A percentile compares a stretch with the other conserved stretches of the same genome.
phyloP scores from a whole-genome alignment of 2,329 filamentous ascomycete genomes.

The Aspergillus ustus region DNA sequence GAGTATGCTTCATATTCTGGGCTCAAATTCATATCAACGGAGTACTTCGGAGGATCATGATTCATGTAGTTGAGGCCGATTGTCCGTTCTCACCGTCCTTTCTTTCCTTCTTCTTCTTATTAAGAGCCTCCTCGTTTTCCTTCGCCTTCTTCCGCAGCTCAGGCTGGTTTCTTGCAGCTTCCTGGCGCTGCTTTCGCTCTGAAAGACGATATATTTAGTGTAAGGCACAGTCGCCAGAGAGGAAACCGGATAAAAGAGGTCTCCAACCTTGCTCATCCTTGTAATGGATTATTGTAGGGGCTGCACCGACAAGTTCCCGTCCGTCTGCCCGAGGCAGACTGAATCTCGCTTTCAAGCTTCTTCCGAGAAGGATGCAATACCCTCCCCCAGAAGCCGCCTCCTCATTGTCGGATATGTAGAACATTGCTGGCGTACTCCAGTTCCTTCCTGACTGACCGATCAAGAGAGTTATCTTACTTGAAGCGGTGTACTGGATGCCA shows the following conservation, averaged over 20 bases:
- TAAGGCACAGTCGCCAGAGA: no score
- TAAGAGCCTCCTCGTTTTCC: neutral
- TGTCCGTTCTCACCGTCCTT: neutral
- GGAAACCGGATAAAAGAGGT: neutral
- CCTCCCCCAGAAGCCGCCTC: no score
- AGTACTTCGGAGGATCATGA: no score
- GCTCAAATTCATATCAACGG: no score
- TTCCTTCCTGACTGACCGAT: neutral
- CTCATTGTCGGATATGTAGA: neutral
- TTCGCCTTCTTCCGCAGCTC: neutral
- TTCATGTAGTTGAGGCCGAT: neutral
- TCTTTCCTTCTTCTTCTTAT: neutral
- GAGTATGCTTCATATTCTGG: neutral
- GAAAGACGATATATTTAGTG: neutral
- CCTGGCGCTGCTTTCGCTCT: neutral
- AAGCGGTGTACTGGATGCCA: neutral
- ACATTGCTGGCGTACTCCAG: neutral
- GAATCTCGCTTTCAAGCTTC: neutral
- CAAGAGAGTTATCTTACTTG: neutral
- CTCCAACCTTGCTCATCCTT: neutral
- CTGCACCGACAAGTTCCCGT: neutral
- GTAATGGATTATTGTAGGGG: neutral
- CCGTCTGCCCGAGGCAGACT: neutral
- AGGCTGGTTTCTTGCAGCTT: neutral
- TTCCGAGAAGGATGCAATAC: neutral